Conservation (phyloP, 2,329 filamentous ascomycete species). For the Orbilia ellipsospora region DNA sequence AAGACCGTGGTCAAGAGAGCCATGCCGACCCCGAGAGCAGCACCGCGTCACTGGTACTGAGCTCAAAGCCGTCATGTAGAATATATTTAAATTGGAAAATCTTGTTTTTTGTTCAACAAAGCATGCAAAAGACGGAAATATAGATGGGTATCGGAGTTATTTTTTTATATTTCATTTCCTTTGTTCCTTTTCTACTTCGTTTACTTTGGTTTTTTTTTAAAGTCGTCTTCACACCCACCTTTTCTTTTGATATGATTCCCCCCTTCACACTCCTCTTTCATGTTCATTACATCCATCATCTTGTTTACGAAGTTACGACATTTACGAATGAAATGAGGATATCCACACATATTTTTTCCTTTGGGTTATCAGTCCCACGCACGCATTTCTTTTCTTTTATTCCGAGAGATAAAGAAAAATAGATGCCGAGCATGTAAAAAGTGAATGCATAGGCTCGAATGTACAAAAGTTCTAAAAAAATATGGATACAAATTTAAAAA, state of each 20-base stretch:
- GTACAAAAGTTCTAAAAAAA: too few relatives aligned
- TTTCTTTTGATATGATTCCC: not conserved
- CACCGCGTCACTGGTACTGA: slow-evolving; percentile 5
- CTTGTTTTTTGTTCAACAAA: not conserved
- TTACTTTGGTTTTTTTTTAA: not conserved
- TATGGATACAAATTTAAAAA: too few relatives aligned
- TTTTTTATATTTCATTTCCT: slow-evolving; percentile 4
- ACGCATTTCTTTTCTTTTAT: too few relatives aligned
- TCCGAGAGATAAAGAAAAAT: not conserved
- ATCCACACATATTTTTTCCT: slow-evolving; percentile 1
- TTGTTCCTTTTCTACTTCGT: slow-evolving; percentile 4
- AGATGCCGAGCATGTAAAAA: too few relatives aligned
- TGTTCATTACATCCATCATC: slow-evolving; percentile 2
- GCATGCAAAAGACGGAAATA: not conserved
- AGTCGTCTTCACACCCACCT: not conserved
- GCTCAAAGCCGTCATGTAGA: slow-evolving; percentile 1
- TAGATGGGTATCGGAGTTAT: slow-evolving; percentile 15
- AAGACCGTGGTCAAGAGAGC: not conserved
- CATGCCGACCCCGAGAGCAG: not conserved
- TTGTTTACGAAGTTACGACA: slow-evolving; percentile 22
- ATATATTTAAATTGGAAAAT: slow-evolving; percentile 9
- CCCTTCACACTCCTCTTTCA: not conserved
- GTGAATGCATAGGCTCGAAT: too few relatives aligned
- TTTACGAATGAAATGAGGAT: slow-evolving; percentile 30
- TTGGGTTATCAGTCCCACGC: too few relatives aligned